These are phyloP conservation scores for Pseudogymnoascus sp. DNA, from an alignment of 2,329 filamentous ascomycete species.

Conservation along the genomic window DNA sequence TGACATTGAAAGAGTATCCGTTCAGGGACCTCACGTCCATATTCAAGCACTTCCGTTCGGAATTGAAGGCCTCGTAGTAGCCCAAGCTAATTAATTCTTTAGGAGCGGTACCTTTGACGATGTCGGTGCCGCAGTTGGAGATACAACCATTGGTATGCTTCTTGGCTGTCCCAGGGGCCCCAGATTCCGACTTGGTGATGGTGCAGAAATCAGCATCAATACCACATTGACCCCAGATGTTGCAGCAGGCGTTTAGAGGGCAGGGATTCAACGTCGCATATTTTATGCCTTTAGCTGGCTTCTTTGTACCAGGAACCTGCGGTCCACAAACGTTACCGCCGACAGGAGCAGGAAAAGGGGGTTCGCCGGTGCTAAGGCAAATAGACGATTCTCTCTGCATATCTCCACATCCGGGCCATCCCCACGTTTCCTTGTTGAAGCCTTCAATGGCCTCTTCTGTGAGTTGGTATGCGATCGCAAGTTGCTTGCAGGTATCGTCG, in stretches of 20 bases:
- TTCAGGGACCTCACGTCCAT: constrained; percentile 22
- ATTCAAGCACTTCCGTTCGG: constrained; percentile 26
- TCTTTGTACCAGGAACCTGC: constrained; percentile 33
- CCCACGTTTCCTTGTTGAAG: constrained; percentile 39
- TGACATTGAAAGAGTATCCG: constrained; percentile 22
- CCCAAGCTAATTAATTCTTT: constrained; percentile 21
- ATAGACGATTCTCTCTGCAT: constrained; percentile 29
- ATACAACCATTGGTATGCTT: constrained; percentile 32
- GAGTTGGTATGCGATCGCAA: constrained; percentile 29
- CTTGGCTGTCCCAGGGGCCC: constrained; percentile 30
- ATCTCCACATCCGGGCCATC: constrained; percentile 33
- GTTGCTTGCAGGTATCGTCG: constrained; percentile 29
- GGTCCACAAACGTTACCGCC: constrained; percentile 40
- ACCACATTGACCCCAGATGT: constrained; percentile 35
- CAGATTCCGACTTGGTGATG: constrained; percentile 21
- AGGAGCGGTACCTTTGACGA: constrained; percentile 23
- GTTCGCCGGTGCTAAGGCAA: constrained; percentile 35
- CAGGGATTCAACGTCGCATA: constrained; percentile 39
- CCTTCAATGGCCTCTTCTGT: constrained; percentile 29
- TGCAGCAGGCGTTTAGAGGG: constrained; percentile 36
- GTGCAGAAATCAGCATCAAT: constrained; percentile 32
- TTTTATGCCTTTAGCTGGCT: constrained; percentile 25
- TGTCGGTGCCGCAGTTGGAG: constrained; percentile 35
- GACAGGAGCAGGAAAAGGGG: constrained; percentile 35
- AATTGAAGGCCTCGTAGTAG: constrained; percentile 31